Base-by-base conservation (phyloP, 371 early-diverging fungal genomes). In the Mortierella sp. region DNA sequence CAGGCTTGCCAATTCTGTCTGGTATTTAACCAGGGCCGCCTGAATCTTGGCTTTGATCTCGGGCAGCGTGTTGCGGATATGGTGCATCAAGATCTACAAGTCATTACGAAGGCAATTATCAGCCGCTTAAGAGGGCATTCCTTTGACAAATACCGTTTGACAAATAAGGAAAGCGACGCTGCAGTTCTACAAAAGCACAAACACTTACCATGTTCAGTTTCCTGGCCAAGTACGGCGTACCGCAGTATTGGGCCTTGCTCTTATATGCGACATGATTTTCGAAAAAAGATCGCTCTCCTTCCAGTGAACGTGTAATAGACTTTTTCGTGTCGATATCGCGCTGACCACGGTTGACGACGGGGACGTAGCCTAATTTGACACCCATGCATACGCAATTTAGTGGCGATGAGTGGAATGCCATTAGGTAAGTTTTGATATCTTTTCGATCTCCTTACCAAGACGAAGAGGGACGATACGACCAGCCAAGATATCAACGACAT, bases 11-110 rank as follows among this genome's bases (percentile, higher is more conserved):
- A 99, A 87, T 78, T 99, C 99, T 43, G 84, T 80, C 53, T 88
- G 87, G 78, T 96, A 97, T 65, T 96, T 96, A 15, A 82, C 80
- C 39, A 97, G 79, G 1, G 93, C 90, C 4, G 91, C 82, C 52
- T 92, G 86, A 34, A 99, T 95, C 80, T 97, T 97, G 44, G 96
- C 90, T 75, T 98, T 99, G 81, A 98, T 99, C 70, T 99, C 99
- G 17, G 99, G 99, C 32, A 99, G 81, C 6, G 96, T 96, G 72
- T 90, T 93, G 54, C 93, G 90, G 79, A 98, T 99, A 75, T 98
- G 99, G 83, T 97, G 96, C 95, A 97, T 97, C 66, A 99, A 86
- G 60, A 99, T 95, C 94, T 94, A n/a, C n/a, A n/a, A n/a, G n/a
- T n/a, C n/a, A 75, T 28, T 19, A 34, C 11, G 23, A 39, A 39